phyloP scores from a whole-genome alignment of 2,329 filamentous ascomycete genomes.

The Aureobasidium pullulans region DNA sequence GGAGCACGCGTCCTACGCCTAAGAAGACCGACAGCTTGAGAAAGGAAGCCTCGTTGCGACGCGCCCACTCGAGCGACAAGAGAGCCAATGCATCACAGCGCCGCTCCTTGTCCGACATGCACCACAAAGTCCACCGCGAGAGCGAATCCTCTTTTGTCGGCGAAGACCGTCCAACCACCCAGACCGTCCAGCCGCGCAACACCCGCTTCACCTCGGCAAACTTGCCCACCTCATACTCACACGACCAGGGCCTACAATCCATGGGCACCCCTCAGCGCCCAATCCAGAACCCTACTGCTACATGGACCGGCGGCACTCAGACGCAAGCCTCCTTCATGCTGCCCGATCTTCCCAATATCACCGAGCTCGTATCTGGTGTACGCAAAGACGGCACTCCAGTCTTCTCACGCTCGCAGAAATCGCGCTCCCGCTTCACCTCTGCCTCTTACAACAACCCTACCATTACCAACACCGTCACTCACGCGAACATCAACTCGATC shows the following conservation, averaged over 20 bases:
- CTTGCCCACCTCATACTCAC: conserved; percentile 11
- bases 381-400: conserved; percentile 52
- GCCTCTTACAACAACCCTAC: conserved; percentile 28
- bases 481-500: conserved; percentile 46
- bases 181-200: conserved; percentile 38
- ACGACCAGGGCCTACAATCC: conserved; percentile 4
- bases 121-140: conserved; percentile 45
- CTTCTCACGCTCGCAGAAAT: conserved; percentile 43
- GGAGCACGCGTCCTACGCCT: conserved; percentile 21
- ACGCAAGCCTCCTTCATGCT: conserved; percentile 55
- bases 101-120: conserved; percentile 48
- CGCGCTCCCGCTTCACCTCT: conserved; percentile 49
- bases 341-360: conserved; percentile 54
- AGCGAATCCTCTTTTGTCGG: conserved; percentile 46
- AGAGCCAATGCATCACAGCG: conserved; percentile 26
- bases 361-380: conserved; percentile 53
- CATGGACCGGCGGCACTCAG: conserved; percentile 35
- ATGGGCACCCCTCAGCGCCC: conserved; percentile 20
- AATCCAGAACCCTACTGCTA: conserved; percentile 24
- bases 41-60: conserved; percentile 39
- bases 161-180: conserved; percentile 41
- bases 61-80: conserved; percentile 31
- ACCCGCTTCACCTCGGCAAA: conserved; percentile 45
- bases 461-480: conserved; percentile 23
- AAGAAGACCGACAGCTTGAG: conserved; percentile 29